phyloP scores from a whole-genome alignment of 345 rosid genomes.

The Diplotaxis tenuifolia region DNA sequence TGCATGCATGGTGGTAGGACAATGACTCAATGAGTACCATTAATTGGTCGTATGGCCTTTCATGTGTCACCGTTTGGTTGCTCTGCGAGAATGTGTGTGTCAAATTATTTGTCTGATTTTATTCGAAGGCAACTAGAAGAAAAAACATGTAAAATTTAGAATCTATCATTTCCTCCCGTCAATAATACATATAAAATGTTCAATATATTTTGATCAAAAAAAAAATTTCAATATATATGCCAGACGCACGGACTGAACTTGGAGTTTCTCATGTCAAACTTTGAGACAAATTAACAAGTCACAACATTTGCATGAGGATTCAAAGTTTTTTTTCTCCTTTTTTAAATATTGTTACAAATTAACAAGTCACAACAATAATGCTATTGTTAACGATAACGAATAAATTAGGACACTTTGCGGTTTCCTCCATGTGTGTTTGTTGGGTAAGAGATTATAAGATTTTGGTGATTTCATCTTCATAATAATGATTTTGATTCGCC shows the following conservation, averaged over 20 bases:
- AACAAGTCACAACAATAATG: background rate
- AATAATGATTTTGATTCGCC: background rate
- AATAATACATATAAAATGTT: background rate
- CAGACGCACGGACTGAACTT: background rate
- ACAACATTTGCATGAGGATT: background rate
- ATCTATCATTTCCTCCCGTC: background rate
- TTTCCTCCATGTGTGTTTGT: constrained; percentile 15
- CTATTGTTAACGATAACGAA: constrained; percentile 5
- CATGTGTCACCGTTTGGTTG: background rate
- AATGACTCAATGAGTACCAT: background rate
- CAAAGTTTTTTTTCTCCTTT: no score
- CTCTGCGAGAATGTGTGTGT: background rate
- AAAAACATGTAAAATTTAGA: background rate
- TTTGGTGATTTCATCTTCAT: background rate
- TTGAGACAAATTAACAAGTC: background rate
- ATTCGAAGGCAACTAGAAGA: background rate
- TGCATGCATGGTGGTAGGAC: background rate
- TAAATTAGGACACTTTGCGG: constrained; percentile 18
- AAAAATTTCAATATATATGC: background rate
- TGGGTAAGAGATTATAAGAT: background rate
- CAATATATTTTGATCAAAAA: no score
- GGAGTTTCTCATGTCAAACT: background rate
- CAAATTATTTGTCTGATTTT: background rate
- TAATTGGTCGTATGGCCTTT: background rate
- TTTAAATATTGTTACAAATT: background rate